phyloP scores from a whole-genome alignment of 768 basidiomycete genomes.

The Tricholoma furcatifolium region DNA sequence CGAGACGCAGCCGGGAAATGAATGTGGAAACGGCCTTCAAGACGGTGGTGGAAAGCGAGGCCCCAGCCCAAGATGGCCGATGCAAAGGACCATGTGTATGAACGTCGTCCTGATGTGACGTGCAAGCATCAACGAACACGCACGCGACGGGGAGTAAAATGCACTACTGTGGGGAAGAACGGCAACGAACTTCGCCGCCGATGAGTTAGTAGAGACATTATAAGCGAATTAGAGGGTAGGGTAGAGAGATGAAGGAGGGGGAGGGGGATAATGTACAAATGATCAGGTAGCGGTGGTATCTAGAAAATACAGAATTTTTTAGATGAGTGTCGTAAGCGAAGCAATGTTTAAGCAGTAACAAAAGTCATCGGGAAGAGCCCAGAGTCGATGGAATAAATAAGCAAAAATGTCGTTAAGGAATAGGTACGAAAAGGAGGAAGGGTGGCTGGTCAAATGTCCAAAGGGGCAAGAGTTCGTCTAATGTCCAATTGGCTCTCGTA shows the following conservation, averaged over 20 bases:
- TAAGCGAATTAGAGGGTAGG: conserved; percentile 8
- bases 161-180: conserved; percentile 10
- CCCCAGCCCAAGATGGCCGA: conserved; percentile 10
- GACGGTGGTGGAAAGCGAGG: conserved; percentile 2
- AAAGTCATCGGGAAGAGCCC: conserved; percentile 1
- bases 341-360: conserved; percentile 4
- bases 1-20: conserved; percentile 4
- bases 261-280: conserved; percentile 12
- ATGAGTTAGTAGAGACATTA: conserved; percentile 15
- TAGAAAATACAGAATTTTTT: conserved; percentile 19
- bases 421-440: neutral
- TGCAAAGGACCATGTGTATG: conserved; percentile 1
- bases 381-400: too few species aligned
- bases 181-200: conserved; percentile 10
- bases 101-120: neutral
- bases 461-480: conserved; percentile 20
- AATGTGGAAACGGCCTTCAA: conserved; percentile 11
- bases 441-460: conserved; percentile 15
- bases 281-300: conserved; percentile 9
- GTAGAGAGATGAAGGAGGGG: neutral
- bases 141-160: conserved; percentile 5
- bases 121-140: conserved; percentile 2
- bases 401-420: conserved; percentile 1
- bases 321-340: conserved; percentile 1
- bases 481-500: conserved; percentile 16